A percentile compares a stretch with the other conserved stretches of the same genome.
Evolutionary conservation across 179 eudicot genomes (phyloP).

Genomic region (Vitellaria paradoxa): DNA sequence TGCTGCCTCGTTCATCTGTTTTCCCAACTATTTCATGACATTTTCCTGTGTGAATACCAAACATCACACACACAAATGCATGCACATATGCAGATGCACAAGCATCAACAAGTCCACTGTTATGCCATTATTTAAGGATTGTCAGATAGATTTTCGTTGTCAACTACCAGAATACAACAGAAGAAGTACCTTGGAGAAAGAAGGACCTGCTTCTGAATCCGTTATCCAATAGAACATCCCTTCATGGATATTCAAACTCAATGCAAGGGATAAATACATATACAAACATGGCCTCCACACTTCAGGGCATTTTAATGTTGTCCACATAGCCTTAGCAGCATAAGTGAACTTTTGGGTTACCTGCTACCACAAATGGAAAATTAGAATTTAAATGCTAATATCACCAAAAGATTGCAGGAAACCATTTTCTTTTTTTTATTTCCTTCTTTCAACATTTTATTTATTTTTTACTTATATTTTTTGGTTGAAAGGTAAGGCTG

Average conservation of each 20-base stretch:
- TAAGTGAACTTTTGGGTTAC: constrained; percentile 51
- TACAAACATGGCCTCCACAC: constrained; percentile 94
- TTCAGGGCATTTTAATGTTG: constrained; percentile 63
- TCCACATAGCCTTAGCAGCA: constrained; percentile 80
- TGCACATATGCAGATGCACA: neutral
- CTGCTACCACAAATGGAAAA: constrained; percentile 30
- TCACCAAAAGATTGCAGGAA: neutral
- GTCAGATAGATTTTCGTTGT: neutral
- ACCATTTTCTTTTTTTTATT: neutral
- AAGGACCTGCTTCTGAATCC: constrained; percentile 69
- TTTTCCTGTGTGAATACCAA: neutral
- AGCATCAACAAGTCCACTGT: neutral
- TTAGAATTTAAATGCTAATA: neutral
- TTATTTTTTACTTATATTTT: no score
- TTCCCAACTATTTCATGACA: neutral
- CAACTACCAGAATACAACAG: neutral
- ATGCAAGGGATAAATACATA: constrained; percentile 72
- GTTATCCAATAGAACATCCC: constrained; percentile 97
- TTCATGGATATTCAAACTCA: constrained; percentile 66
- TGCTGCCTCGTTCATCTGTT: neutral
- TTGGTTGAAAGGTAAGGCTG: no score
- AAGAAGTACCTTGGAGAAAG: constrained; percentile 70
- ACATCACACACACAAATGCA: neutral
- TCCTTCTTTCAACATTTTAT: no score
- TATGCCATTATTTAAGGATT: neutral